Evolutionary conservation across 2,329 filamentous ascomycete genomes (phyloP).

Genomic region (Fusarium duplospermum): DNA sequence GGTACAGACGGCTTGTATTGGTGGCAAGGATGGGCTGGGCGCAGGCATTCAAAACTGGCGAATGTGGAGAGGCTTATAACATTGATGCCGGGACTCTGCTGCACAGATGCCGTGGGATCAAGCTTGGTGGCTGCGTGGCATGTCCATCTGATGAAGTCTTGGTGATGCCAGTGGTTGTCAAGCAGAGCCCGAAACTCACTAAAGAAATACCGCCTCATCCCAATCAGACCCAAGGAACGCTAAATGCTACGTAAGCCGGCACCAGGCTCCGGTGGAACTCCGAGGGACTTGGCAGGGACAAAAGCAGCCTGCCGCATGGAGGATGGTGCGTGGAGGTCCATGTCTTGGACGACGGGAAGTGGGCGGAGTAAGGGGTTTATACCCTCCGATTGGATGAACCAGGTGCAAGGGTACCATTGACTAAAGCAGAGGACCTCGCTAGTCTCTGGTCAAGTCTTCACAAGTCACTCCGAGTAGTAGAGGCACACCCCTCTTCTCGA

Average conservation of each 20-base stretch:
- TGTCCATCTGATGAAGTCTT: slow-evolving; percentile 11
- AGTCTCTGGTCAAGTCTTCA: not conserved
- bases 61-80: slow-evolving; percentile 14
- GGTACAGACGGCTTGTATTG: not conserved
- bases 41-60: not conserved
- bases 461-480: not conserved
- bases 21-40: not conserved
- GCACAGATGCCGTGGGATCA: not conserved
- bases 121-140: slow-evolving; percentile 5
- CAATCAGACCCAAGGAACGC: not conserved
- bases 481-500: slow-evolving; percentile 18
- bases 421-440: not conserved
- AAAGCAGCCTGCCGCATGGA: not conserved
- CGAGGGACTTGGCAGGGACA: slow-evolving; percentile 1
- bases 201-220: not conserved
- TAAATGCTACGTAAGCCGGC: slow-evolving; percentile 19
- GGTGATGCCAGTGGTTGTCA: slow-evolving; percentile 21
- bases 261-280: slow-evolving; percentile 11
- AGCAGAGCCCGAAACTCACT: not conserved
- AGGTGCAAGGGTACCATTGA: not conserved
- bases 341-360: not conserved
- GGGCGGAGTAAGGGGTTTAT: not conserved
- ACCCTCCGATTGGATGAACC: not conserved
- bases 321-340: not conserved
- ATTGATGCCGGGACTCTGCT: not conserved